These are phyloP conservation scores for Saccharata proteae DNA, from an alignment of 2,329 filamentous ascomycete species.

Conservation along the genomic window DNA sequence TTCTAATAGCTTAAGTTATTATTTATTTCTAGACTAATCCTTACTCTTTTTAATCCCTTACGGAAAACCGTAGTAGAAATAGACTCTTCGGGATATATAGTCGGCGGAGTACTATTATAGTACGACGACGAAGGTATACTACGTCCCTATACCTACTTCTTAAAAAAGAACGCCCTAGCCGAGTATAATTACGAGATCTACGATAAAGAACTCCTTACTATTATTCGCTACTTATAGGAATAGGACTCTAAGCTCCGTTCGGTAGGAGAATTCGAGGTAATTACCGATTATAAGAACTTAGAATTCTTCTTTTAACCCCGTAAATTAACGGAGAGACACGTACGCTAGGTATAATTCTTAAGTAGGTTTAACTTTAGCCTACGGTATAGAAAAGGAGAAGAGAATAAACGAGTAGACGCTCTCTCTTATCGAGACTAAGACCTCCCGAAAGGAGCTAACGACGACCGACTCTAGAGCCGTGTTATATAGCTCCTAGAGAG, in stretches of 20 bases:
- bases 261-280: background rate
- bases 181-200: too few relatives aligned
- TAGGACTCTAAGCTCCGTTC: background rate
- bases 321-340: background rate
- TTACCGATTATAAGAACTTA: slow-evolving; percentile 1
- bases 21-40: background rate
- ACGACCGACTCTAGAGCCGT: background rate
- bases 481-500: background rate
- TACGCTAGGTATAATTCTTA: background rate
- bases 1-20: background rate
- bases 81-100: background rate
- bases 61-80: background rate
- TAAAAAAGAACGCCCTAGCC: background rate
- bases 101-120: background rate
- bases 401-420: background rate
- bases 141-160: background rate
- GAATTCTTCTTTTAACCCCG: background rate
- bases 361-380: background rate
- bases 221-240: background rate
- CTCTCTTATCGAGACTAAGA: background rate
- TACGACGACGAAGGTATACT: background rate
- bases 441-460: background rate
- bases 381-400: background rate
- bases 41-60: background rate
- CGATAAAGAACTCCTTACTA: too few relatives aligned